Evolutionary conservation across 2,329 filamentous ascomycete species (phyloP).

Genomic region (Aspergillus felis): DNA sequence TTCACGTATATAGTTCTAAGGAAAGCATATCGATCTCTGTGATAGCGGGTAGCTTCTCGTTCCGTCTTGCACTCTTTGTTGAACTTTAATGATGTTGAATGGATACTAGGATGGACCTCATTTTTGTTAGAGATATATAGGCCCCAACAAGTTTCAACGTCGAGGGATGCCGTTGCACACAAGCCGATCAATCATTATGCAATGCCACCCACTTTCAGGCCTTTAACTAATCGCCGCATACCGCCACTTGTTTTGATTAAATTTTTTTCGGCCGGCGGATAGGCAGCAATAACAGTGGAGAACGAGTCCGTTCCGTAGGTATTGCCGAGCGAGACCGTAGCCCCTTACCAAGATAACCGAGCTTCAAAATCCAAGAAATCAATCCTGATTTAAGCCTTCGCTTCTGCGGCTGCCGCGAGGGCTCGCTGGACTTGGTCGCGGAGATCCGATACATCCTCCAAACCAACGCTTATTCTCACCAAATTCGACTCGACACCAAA

Average conservation of each 20-base stretch:
- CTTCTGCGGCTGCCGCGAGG: slow-evolving; percentile 53
- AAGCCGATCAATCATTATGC: neutral
- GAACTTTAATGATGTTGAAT: neutral
- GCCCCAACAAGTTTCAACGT: neutral
- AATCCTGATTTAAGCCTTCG: slow-evolving; percentile 7
- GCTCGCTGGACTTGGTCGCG: slow-evolving; percentile 62
- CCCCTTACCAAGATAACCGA: slow-evolving; percentile 8
- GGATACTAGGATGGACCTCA: neutral
- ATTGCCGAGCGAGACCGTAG: too few relatives aligned
- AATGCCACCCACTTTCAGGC: neutral
- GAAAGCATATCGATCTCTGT: neutral
- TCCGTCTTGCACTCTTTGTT: neutral
- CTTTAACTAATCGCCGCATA: neutral
- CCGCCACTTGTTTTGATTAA: neutral
- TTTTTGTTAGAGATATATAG: neutral
- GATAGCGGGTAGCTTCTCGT: neutral
- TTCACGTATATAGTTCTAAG: neutral
- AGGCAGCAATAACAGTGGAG: neutral
- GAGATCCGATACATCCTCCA: slow-evolving; percentile 72
- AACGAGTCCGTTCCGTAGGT: too few relatives aligned
- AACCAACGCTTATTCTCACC: slow-evolving; percentile 80
- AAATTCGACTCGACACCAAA: slow-evolving; percentile 79
- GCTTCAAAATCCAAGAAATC: neutral
- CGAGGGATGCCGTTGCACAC: neutral
- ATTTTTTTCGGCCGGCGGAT: neutral